These are phyloP conservation scores for Potentilla sterilis DNA, from an alignment of 306 rosid genomes.

Conservation along the genomic window DNA sequence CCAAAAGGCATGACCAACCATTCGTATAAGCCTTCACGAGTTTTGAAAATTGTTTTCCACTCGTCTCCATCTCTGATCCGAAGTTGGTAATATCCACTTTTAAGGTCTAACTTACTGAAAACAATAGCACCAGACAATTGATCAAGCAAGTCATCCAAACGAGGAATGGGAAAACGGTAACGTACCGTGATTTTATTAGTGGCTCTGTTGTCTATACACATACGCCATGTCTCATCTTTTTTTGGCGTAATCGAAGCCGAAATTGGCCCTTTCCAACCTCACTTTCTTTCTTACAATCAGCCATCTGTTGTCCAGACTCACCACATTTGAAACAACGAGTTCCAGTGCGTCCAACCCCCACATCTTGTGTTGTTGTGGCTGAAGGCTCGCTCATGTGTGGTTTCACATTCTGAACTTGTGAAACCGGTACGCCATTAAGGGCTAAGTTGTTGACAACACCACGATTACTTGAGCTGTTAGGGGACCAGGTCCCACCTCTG, in stretches of 20 bases:
- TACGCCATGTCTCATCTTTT: neutral
- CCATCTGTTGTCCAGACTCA: neutral
- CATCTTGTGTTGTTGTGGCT: neutral
- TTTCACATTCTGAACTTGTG: neutral
- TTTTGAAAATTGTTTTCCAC: neutral
- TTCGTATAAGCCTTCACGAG: too few relatives aligned
- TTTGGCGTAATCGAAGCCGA: neutral
- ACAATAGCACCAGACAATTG: neutral
- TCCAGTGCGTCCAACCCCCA: too few relatives aligned
- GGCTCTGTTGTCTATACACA: slow-evolving; percentile 2
- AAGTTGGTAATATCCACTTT: slow-evolving; percentile 11
- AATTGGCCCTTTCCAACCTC: neutral
- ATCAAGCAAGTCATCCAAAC: slow-evolving; percentile 15
- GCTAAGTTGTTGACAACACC: neutral
- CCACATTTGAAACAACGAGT: neutral
- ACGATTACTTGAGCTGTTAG: neutral
- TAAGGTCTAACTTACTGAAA: slow-evolving; percentile 1
- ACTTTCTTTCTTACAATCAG: neutral
- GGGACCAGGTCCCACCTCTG: neutral
- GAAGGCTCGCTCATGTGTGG: neutral
- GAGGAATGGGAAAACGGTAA: too few relatives aligned
- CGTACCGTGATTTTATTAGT: too few relatives aligned
- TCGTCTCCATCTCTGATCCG: neutral
- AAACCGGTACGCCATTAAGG: neutral
- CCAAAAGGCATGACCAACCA: too few relatives aligned